Evolutionary conservation across 192 early-diverging fungal genomes (phyloP), one percentile per base, ranked within the genome.

Genomic region (Coemansia sp.): DNA sequence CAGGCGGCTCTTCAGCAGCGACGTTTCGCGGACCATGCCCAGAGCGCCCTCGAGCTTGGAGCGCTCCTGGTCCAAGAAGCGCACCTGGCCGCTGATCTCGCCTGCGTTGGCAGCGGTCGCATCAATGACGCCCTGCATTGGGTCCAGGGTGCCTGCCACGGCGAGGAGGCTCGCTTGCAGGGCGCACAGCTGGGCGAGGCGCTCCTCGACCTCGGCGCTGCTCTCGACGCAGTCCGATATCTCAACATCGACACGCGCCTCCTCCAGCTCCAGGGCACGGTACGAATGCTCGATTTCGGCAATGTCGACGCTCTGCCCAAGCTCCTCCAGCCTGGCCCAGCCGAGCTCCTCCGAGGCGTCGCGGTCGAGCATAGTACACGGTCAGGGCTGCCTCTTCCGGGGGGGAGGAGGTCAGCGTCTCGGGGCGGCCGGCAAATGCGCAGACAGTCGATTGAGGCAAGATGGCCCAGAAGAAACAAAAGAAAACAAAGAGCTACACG

Each of bases 21-120:
- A 56, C 2, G 91, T 80, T 35, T 89, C 83, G 32, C 86, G 83
- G 1, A 90, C 83, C 17, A 85, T 78, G 18, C 44, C 38, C 7
- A 91, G 82, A 0, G 88, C 78, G 51, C 76, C 59, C 56, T 83
- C 82, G 7, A 91, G 85, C 23, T 82, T 73, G 13, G 80, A 81
- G 56, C 88, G 80, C 49, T 92, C 89, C 42, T 81, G 66, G 64
- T 96, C 92, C 26, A 96, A 58, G 49, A 85, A 80, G 18, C 92
- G 69, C 38, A 96, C 90, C 56, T 87, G 88, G 16, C 76, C 84
- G 54, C 86, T 89, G 43, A 96, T 92, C 6, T 75, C 78, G 28
- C 89, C 88, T 0, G 92, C 91, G 47, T 89, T 74, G 8, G 62
- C 56, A 0, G 89, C 70, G 0, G 70, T 67, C 5, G 58, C 43